phyloP scores from a whole-genome alignment of 2,329 filamentous ascomycete genomes.

The Phialocephala subalpina region DNA sequence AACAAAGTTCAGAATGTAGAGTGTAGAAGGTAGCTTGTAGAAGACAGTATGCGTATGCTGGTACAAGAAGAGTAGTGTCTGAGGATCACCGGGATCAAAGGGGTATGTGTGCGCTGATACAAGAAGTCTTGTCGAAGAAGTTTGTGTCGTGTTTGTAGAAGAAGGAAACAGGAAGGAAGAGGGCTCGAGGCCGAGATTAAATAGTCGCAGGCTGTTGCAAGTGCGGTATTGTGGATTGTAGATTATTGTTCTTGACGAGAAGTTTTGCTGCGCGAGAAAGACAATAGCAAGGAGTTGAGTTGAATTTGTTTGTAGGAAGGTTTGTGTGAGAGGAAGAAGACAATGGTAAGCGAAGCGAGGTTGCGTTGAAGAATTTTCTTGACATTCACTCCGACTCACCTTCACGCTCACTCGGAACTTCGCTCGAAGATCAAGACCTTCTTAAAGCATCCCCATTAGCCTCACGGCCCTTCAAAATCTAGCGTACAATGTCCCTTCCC shows the following conservation, averaged over 20 bases:
- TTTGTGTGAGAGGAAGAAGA: neutral
- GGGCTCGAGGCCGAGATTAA: neutral
- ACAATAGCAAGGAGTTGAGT: neutral
- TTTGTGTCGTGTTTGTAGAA: conserved; percentile 1
- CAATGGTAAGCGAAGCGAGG: conserved; percentile 6
- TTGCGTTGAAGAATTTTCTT: neutral
- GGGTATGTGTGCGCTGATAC: neutral
- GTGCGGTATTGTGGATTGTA: too few relatives aligned
- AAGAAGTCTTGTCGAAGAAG: neutral
- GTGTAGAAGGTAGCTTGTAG: neutral
- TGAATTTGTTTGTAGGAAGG: neutral
- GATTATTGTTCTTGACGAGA: neutral
- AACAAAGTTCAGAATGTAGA: neutral
- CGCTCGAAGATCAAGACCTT: neutral
- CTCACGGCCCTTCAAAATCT: conserved; percentile 1
- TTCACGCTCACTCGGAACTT: neutral
- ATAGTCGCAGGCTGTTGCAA: neutral
- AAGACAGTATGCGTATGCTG: neutral
- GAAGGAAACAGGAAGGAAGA: neutral
- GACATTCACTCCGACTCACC: neutral
- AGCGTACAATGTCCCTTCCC: conserved; percentile 5
- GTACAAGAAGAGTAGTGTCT: neutral
- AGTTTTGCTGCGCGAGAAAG: neutral
- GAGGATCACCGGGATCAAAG: neutral
- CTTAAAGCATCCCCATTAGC: conserved; percentile 1